A percentile compares a stretch with the other conserved stretches of the same genome.
phyloP scores from a whole-genome alignment of 495 filamentous ascomycete genomes.

The Aspergillus egyptiacus region DNA sequence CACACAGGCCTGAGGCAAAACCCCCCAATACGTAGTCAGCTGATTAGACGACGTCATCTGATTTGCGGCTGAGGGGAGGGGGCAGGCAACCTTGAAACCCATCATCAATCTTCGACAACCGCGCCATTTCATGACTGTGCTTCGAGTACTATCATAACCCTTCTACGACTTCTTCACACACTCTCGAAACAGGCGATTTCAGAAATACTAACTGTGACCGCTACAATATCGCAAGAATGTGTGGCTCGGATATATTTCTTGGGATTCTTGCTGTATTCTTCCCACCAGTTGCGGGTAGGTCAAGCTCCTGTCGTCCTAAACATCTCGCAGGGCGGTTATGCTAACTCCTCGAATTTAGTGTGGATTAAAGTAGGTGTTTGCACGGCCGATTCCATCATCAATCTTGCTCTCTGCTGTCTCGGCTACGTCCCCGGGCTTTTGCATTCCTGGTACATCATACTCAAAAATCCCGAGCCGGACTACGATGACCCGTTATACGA shows the following conservation, averaged over 20 bases:
- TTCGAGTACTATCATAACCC: too few species aligned
- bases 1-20: too few species aligned
- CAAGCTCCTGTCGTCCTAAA: slow-evolving; percentile 10
- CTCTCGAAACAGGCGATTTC: too few species aligned
- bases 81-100: neutral
- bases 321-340: neutral
- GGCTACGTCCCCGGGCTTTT: slow-evolving; percentile 88
- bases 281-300: slow-evolving; percentile 83
- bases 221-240: slow-evolving; percentile 30
- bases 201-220: neutral
- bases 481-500: slow-evolving; percentile 57
- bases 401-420: slow-evolving; percentile 83
- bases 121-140: too few species aligned
- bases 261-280: slow-evolving; percentile 85
- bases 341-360: slow-evolving; percentile 47
- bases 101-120: too few species aligned
- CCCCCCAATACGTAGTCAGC: too few species aligned
- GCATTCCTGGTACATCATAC: slow-evolving; percentile 98
- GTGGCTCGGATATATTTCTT: slow-evolving; percentile 84
- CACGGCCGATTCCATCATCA: slow-evolving; percentile 89
- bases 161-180: too few species aligned
- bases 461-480: slow-evolving; percentile 70
- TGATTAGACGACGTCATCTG: neutral
- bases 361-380: slow-evolving; percentile 96
- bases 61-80: neutral